Conservation (phyloP, 78 protist species). For the Planoprotostelium fungivorum region DNA sequence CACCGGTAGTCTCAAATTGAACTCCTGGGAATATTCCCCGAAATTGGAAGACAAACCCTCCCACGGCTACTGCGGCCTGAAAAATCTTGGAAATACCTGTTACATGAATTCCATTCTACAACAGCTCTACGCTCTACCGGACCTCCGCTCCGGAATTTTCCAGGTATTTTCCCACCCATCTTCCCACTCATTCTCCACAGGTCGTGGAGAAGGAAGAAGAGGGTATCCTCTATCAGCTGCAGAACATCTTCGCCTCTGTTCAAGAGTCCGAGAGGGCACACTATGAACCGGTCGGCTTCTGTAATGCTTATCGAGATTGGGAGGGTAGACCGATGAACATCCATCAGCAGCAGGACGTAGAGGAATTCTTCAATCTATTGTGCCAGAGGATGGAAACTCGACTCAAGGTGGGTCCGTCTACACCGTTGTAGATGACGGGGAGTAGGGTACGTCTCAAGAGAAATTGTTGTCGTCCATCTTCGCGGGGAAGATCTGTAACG, state of each 20-base stretch:
- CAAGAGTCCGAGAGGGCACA: conserved; percentile 62
- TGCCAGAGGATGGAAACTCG: conserved; percentile 48
- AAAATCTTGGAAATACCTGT: conserved; percentile 86
- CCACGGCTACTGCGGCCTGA: conserved; percentile 78
- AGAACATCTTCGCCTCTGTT: conserved; percentile 50
- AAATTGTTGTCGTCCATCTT: conserved; percentile 38
- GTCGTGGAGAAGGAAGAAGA: conserved; percentile 12
- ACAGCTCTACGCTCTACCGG: conserved; percentile 69
- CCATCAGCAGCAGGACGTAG: conserved; percentile 64
- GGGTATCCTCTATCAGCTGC: conserved; percentile 45
- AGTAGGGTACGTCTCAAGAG: conserved; percentile 29
- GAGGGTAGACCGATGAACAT: conserved; percentile 64
- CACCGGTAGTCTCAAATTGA: neutral
- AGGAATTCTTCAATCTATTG: conserved; percentile 60
- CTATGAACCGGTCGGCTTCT: conserved; percentile 60
- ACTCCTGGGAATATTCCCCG: conserved; percentile 50
- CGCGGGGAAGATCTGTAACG: conserved; percentile 63
- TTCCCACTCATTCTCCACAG: neutral
- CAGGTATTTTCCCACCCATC: neutral
- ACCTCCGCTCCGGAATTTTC: conserved; percentile 36
- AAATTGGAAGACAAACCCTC: conserved; percentile 44
- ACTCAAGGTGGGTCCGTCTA: conserved; percentile 15
- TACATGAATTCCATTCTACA: conserved; percentile 81
- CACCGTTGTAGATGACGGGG: neutral
- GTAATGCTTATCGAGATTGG: conserved; percentile 41